Evolutionary conservation across 2,329 filamentous ascomycete species (phyloP).

Genomic region (Penicillium brevicompactum): DNA sequence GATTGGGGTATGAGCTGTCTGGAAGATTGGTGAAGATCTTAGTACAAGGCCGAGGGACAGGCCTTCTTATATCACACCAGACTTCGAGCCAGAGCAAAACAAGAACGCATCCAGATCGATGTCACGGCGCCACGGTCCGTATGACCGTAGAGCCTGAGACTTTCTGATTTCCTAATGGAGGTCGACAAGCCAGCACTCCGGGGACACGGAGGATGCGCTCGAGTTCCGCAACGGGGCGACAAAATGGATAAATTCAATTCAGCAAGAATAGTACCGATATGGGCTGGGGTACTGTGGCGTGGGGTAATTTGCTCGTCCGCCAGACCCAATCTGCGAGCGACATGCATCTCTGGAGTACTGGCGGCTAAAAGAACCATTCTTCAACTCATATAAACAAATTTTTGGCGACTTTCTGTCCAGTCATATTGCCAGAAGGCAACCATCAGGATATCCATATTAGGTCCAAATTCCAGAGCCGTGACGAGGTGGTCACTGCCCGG

Average conservation of each 20-base stretch:
- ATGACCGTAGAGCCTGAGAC: constrained; percentile 1
- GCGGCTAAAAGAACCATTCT: constrained; percentile 1
- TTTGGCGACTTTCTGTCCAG: not conserved
- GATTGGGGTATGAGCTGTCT: not conserved
- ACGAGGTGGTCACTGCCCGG: not conserved
- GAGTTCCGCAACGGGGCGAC: not conserved
- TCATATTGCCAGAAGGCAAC: not conserved
- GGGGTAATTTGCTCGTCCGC: no score
- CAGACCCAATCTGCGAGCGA: not conserved
- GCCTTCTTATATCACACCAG: constrained; percentile 10
- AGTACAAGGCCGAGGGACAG: not conserved
- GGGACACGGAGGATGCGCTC: constrained; percentile 22
- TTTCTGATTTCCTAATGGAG: constrained; percentile 12
- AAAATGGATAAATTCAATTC: not conserved
- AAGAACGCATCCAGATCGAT: not conserved
- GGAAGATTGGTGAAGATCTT: constrained; percentile 1
- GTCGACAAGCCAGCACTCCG: constrained; percentile 14
- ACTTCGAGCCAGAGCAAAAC: not conserved
- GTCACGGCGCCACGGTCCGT: constrained; percentile 16
- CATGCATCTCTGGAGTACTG: not conserved
- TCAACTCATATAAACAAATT: not conserved
- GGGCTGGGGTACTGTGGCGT: not conserved
- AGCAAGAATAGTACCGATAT: not conserved
- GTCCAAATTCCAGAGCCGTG: constrained; percentile 1
- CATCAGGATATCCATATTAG: not conserved